Conservation (phyloP, 345 rosid species). For the Gossypium turneri region DNA sequence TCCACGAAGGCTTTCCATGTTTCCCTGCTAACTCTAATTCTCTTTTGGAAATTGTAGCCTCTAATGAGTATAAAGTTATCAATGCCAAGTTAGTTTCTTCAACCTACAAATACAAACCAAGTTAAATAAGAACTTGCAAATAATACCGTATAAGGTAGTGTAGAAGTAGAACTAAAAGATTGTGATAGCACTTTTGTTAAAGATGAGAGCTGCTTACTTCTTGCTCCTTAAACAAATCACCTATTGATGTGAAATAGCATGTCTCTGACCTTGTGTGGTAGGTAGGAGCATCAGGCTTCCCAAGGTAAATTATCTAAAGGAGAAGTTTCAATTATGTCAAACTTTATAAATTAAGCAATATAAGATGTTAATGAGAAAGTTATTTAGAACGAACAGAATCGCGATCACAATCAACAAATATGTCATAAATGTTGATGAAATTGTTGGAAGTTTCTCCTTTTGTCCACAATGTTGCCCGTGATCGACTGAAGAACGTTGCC, state of each 20-base stretch:
- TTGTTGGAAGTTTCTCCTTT: slow-evolving; percentile 91
- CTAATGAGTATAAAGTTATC: slow-evolving; percentile 60
- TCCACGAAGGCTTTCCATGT: slow-evolving; percentile 81
- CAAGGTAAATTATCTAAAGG: slow-evolving; percentile 79
- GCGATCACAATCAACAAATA: slow-evolving; percentile 75
- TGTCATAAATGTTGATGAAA: slow-evolving; percentile 67
- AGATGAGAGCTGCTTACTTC: slow-evolving; percentile 34
- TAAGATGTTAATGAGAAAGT: slow-evolving; percentile 5
- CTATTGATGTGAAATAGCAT: slow-evolving; percentile 64
- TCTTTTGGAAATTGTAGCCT: slow-evolving; percentile 64
- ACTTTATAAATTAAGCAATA: slow-evolving; percentile 3
- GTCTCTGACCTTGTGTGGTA: slow-evolving; percentile 95
- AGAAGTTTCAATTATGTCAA: slow-evolving; percentile 8
- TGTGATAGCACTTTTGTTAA: not conserved
- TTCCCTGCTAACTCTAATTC: slow-evolving; percentile 52
- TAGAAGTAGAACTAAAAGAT: not conserved
- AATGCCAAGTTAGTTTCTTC: slow-evolving; percentile 47
- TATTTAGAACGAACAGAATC: slow-evolving; percentile 62
- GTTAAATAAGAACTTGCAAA: not conserved
- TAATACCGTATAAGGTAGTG: not conserved
- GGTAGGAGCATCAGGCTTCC: slow-evolving; percentile 88
- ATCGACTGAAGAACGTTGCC: slow-evolving; percentile 91
- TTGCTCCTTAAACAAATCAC: slow-evolving; percentile 39
- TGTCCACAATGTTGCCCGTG: slow-evolving; percentile 82
- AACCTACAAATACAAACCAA: slow-evolving; percentile 30